Evolutionary conservation across 176 grass and related monocot genomes (phyloP).

Genomic region (Oryza officinalis): DNA sequence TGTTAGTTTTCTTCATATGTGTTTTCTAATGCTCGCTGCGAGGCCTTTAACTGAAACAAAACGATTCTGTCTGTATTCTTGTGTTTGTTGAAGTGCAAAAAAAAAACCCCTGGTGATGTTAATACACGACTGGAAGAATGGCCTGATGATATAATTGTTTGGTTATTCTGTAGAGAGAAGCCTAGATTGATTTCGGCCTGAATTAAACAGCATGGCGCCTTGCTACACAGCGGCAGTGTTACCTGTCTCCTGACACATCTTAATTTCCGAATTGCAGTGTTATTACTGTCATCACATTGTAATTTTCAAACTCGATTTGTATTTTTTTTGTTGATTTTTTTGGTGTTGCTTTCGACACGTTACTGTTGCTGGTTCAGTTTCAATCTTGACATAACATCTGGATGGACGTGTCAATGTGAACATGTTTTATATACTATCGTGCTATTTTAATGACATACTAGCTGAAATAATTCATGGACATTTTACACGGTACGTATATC

Average conservation of each 20-base stretch:
- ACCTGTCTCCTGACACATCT: constrained; percentile 40
- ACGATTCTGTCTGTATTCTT: not conserved
- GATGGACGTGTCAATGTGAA: too few species aligned
- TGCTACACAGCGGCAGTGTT: constrained; percentile 15
- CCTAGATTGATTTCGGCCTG: constrained; percentile 28
- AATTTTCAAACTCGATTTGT: too few species aligned
- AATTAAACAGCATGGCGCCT: constrained; percentile 48
- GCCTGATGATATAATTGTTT: not conserved
- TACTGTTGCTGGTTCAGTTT: too few species aligned
- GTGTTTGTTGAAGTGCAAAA: not conserved
- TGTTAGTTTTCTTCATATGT: not conserved
- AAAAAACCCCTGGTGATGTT: not conserved
- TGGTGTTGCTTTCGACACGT: too few species aligned
- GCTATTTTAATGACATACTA: too few species aligned
- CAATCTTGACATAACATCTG: too few species aligned
- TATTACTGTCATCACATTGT: too few species aligned
- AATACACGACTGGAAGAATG: constrained; percentile 41
- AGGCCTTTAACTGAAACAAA: constrained; percentile 41
- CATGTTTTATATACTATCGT: too few species aligned
- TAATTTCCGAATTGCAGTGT: not conserved
- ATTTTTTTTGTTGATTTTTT: too few species aligned
- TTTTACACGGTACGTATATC: too few species aligned
- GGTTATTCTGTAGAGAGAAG: constrained; percentile 36
- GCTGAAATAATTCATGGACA: too few species aligned
- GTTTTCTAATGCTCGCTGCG: constrained; percentile 22